These are phyloP conservation scores for Mucor plumbeus DNA, from an alignment of 371 early-diverging fungal genomes.

Conservation along the genomic window DNA sequence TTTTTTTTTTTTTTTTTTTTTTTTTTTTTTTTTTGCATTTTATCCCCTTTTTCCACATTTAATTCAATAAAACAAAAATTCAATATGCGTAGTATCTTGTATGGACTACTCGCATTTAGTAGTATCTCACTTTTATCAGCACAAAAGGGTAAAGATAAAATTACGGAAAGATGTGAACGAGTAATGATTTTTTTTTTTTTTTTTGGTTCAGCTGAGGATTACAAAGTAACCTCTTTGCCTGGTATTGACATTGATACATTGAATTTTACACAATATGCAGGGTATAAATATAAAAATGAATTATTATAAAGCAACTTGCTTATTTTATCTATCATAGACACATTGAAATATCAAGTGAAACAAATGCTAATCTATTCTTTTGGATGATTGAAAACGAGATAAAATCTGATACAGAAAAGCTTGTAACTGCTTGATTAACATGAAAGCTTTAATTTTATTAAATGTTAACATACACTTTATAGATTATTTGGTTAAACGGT, in stretches of 20 bases:
- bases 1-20: constrained; percentile 2
- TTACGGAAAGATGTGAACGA: background rate
- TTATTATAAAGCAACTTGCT: too few relatives aligned
- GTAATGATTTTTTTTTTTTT: background rate
- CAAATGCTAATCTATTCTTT: constrained; percentile 57
- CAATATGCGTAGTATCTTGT: constrained; percentile 11
- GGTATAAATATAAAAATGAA: constrained; percentile 38
- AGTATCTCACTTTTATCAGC: constrained; percentile 1
- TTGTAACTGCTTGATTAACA: constrained; percentile 31
- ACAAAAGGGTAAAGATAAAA: constrained; percentile 21
- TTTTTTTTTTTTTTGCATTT: background rate
- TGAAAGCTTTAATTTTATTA: background rate
- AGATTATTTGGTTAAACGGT: constrained; percentile 92
- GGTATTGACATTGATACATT: constrained; percentile 45
- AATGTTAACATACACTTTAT: background rate
- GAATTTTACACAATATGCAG: constrained; percentile 65
- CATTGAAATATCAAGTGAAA: constrained; percentile 45
- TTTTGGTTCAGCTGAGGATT: constrained; percentile 53
- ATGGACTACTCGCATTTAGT: constrained; percentile 12
- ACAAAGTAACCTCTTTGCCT: constrained; percentile 58
- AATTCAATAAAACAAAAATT: background rate
- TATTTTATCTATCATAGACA: constrained; percentile 36
- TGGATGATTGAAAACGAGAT: constrained; percentile 58
- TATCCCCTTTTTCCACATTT: background rate
- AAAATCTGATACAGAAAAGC: constrained; percentile 35